Base-by-base conservation (phyloP, 1,284 basidiomycete species). In the Microbotryomycetes sp. region DNA sequence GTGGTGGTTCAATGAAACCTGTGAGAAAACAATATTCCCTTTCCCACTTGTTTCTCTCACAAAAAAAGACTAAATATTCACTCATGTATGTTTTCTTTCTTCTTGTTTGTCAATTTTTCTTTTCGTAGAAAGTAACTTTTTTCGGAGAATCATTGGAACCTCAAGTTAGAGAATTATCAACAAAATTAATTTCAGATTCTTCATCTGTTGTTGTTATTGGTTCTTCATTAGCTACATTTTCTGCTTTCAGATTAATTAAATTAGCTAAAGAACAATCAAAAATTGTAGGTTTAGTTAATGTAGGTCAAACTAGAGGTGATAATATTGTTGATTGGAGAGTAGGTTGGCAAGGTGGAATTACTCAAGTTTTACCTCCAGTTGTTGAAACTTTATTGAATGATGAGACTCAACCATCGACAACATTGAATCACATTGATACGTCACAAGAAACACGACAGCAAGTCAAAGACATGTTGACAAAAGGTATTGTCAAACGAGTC, bases 181-280 rank as follows among this genome's bases (percentile, higher is more conserved):
- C 63, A 25, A 45, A 56, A 14, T 57, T 64, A 19, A 74, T 94
- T 19, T 82, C 86, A 63, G 69, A 76, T 3, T 79, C 83, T 6
- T 85, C 87, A 56, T 80, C 83, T 53, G 75, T 96, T 1, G 82
- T 96, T 56, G 77, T 93, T 49, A 77, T 94, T 45, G 92, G 92
- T 31, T 92, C 90, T 0, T 91, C 89, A 0, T 81, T 96, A 15
- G 91, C 92, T 2, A 96, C 92, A 0, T 94, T 88, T 76, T 92
- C 89, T 7, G 90, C 91, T 1, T 94, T 87, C 76, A 80, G 90
- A 66, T 77, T 94, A n/a, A 79, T 93, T 54, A 90, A 87, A 74
- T 85, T 84, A 67, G 89, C 92, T 1, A 73, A 87, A 12, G 83
- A 89, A 60, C 78, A 83, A 14, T 79, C 81, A 28, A 93, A 92